A percentile compares a stretch with the other conserved stretches of the same genome.
phyloP scores from a whole-genome alignment of 2,329 filamentous ascomycete species.

The Chaetothyriales sp. region DNA sequence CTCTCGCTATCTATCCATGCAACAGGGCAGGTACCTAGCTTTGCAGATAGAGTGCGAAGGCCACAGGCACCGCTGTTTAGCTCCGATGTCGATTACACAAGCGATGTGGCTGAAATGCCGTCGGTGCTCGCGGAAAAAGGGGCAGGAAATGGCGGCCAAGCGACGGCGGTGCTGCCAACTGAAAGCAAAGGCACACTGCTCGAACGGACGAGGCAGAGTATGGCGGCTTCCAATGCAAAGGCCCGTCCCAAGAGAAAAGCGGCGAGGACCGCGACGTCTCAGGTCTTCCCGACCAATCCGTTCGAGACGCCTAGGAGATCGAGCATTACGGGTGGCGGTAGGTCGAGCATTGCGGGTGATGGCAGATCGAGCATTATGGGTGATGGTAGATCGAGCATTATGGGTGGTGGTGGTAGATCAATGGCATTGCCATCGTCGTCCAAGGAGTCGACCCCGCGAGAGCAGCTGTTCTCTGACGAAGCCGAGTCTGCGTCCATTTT shows the following conservation, averaged over 20 bases:
- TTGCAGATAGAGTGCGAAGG: neutral
- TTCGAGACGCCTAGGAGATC: conserved; percentile 36
- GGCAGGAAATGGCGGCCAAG: neutral
- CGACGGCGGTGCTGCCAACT: conserved; percentile 46
- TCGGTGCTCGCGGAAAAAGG: no score
- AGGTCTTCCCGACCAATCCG: conserved; percentile 40
- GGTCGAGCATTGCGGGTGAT: no score
- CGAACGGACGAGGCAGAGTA: conserved; percentile 1
- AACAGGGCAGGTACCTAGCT: neutral
- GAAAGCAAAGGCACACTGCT: neutral
- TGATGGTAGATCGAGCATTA: neutral
- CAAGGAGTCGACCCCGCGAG: conserved; percentile 41
- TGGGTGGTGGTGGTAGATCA: neutral
- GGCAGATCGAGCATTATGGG: no score
- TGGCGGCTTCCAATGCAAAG: conserved; percentile 7
- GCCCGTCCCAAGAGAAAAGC: conserved; percentile 14
- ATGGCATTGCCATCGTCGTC: conserved; percentile 7
- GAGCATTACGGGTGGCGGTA: no score
- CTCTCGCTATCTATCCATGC: neutral
- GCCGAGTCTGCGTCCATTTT: conserved; percentile 72
- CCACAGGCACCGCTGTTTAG: neutral
- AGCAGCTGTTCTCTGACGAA: conserved; percentile 58
- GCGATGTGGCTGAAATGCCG: neutral
- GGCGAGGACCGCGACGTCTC: conserved; percentile 18
- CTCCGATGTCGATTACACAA: neutral